phyloP scores from a whole-genome alignment of 2,329 filamentous ascomycete species.

The Xylariomycetidae sp. region DNA sequence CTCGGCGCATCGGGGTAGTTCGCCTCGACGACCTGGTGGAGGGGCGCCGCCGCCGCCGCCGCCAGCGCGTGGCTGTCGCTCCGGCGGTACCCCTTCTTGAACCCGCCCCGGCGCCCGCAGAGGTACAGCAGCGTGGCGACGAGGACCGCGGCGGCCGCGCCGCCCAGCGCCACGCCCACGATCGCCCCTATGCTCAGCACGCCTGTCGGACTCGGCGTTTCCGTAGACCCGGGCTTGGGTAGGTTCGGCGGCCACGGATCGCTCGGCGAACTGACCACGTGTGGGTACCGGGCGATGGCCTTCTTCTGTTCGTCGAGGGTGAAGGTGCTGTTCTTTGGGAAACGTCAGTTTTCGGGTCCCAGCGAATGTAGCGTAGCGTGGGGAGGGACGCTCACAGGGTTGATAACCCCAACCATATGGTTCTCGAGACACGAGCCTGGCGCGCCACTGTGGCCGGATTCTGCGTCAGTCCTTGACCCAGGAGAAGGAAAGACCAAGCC shows the following conservation, averaged over 20 bases:
- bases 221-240: no score
- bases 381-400: constrained; percentile 2
- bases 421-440: constrained; percentile 3
- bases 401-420: constrained; percentile 8
- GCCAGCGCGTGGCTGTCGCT: neutral
- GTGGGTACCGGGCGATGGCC: no score
- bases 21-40: neutral
- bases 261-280: no score
- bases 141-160: neutral
- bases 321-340: no score
- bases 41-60: no score
- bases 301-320: no score
- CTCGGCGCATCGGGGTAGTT: neutral
- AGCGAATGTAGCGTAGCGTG: neutral
- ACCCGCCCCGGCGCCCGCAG: neutral
- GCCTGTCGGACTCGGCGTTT: no score
- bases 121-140: neutral
- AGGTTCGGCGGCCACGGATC: no score
- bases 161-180: neutral
- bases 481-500: no score
- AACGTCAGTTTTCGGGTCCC: no score
- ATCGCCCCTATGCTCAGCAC: no score
- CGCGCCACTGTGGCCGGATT: neutral
- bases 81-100: neutral
- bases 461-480: neutral